Base-by-base conservation (phyloP, 352 stramenopile species). In the Globisporangium nagaii region DNA sequence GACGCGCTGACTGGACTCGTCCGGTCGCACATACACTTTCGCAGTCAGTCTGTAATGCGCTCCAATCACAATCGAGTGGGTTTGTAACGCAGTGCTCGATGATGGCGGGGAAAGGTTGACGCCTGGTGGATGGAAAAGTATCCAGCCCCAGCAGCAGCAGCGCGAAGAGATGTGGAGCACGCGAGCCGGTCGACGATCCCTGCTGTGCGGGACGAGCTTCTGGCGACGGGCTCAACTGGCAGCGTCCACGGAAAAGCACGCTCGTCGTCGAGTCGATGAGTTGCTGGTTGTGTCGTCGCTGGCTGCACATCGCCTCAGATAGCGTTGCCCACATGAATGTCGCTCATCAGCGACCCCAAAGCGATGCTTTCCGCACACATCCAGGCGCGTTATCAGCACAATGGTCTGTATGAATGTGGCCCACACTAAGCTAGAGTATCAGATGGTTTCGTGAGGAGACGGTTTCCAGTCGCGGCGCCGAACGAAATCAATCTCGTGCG, bases 401-500 rank as follows among this genome's bases (percentile, higher is more conserved):
- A 47, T 13, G 1, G 2, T 11, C 17, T 20, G 2, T n/a, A 19
- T 5, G 24, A 4, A 8, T 12, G 27, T 37, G 27, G 17, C 13
- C 1, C 27, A 37, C 27, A 2, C 19, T 50, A 50, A 5, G 4
- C n/a, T 7, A 3, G 25, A 28, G 43, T 50, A 50, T 50, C 43
- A 50, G 43, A 50, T 37, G 4, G 4, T 4, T 8, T 1, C 3
- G 15, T 32, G 25, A 25, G 36, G 43, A 49, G 43, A 20, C 43
- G 43, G 43, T 49, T 49, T 25, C 22, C 43, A 49, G 43, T 49
- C 43, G 36, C n/a, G n/a, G n/a, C n/a, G 17, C 22, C 43, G 43
- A 49, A 49, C 28, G 25, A 49, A 41, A n/a, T n/a, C n/a, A 49
- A 49, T 49, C 42, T 48, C 42, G 42, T 36, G 43, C 43, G 43